These are phyloP conservation scores for Picea glauca DNA, from an alignment of 75 land plant species.

Conservation along the genomic window DNA sequence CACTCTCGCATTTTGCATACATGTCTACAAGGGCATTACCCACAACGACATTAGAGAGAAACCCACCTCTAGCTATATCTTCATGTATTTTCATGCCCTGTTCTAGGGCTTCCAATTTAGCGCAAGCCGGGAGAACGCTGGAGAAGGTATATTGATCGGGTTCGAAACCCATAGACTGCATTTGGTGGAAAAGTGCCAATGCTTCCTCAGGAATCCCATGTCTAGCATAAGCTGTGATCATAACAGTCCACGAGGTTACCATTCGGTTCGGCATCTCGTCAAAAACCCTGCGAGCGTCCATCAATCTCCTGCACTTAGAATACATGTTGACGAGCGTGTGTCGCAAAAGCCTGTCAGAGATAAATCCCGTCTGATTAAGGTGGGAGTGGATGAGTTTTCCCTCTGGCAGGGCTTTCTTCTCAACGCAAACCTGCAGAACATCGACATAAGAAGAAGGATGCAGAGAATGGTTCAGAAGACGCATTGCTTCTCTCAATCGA, in stretches of 20 bases:
- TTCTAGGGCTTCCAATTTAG: background rate
- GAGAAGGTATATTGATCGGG: background rate
- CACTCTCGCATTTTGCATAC: conserved; percentile 27
- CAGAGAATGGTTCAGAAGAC: too few relatives aligned
- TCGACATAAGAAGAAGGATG: too few relatives aligned
- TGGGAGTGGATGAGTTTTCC: too few relatives aligned
- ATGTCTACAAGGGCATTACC: conserved; percentile 12
- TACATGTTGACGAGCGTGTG: conserved; percentile 18
- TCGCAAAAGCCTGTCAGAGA: background rate
- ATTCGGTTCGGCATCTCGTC: conserved; percentile 16
- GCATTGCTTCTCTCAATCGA: too few relatives aligned
- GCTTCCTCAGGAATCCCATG: conserved; percentile 5
- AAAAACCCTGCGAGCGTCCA: conserved; percentile 17
- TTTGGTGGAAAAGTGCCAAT: background rate
- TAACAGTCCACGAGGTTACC: conserved; percentile 10
- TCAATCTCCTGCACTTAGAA: conserved; percentile 19
- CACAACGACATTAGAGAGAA: background rate
- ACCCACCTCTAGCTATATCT: background rate
- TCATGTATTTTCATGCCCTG: conserved; percentile 2
- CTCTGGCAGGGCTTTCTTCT: too few relatives aligned
- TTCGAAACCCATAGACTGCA: background rate
- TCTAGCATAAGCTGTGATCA: background rate
- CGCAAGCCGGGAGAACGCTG: background rate
- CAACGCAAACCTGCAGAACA: too few relatives aligned
- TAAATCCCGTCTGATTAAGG: background rate